A percentile compares a stretch with the other conserved stretches of the same genome.
Evolutionary conservation across 305 asterid species (phyloP).

Genomic region (Solanum hybrid): DNA sequence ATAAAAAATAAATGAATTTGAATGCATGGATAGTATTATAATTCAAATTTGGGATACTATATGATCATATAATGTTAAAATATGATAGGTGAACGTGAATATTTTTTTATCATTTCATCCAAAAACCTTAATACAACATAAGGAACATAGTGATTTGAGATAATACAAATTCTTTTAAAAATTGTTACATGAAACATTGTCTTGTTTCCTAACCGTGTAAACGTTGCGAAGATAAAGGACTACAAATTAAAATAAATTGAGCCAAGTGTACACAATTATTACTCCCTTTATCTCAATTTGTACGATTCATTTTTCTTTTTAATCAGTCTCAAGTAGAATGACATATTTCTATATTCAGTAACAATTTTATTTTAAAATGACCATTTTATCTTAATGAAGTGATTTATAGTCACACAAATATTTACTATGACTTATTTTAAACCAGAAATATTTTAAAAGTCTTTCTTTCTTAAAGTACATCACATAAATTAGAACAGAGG

Average conservation of each 20-base stretch:
- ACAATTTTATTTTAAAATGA: too few relatives aligned
- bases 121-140: background rate
- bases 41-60: background rate
- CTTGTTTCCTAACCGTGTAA: background rate
- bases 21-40: background rate
- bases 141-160: background rate
- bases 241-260: too few relatives aligned
- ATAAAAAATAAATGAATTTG: background rate
- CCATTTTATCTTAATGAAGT: too few relatives aligned
- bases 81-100: background rate
- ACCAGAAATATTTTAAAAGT: too few relatives aligned
- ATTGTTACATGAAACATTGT: background rate
- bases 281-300: background rate
- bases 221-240: background rate
- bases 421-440: too few relatives aligned
- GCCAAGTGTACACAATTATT: background rate
- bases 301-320: background rate
- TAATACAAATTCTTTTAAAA: background rate
- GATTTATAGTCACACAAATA: too few relatives aligned
- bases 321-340: background rate
- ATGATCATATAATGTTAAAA: background rate
- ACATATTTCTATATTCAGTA: too few relatives aligned
- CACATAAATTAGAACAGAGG: background rate
- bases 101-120: background rate
- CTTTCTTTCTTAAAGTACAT: too few relatives aligned